phyloP scores from a whole-genome alignment of 1,284 basidiomycete species.

The Naganishia cerealis region DNA sequence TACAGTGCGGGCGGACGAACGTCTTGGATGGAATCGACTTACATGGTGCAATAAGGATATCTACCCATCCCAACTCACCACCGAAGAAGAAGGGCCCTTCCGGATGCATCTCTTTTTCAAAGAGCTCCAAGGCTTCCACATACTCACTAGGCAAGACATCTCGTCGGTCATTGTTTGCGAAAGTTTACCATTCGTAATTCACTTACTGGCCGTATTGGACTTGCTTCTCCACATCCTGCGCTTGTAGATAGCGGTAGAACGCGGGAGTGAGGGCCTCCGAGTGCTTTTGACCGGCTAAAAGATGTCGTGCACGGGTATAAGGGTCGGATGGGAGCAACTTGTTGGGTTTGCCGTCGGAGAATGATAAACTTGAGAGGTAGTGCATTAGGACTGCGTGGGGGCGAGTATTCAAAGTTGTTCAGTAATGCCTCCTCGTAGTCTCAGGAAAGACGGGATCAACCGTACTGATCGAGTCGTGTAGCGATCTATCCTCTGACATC shows the following conservation, averaged over 20 bases:
- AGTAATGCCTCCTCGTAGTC: background rate
- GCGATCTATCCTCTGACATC: slow-evolving; percentile 5
- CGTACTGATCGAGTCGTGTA: slow-evolving; percentile 23
- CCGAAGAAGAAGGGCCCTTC: slow-evolving; percentile 63
- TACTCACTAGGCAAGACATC: slow-evolving; percentile 56
- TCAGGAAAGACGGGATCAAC: background rate
- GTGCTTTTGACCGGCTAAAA: slow-evolving; percentile 69
- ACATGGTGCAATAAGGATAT: slow-evolving; percentile 76
- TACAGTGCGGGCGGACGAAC: slow-evolving; percentile 44
- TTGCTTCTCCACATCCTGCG: slow-evolving; percentile 65
- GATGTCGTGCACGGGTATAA: slow-evolving; percentile 67
- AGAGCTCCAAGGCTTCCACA: slow-evolving; percentile 59
- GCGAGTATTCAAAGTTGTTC: background rate
- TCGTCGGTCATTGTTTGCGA: background rate
- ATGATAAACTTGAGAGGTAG: slow-evolving; percentile 51
- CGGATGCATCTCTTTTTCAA: slow-evolving; percentile 64
- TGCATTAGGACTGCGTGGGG: slow-evolving; percentile 25
- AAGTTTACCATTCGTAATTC: background rate
- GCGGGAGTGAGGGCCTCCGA: slow-evolving; percentile 65
- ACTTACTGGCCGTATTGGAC: slow-evolving; percentile 57
- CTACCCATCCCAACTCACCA: slow-evolving; percentile 65
- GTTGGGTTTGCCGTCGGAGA: slow-evolving; percentile 57
- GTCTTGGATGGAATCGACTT: slow-evolving; percentile 55
- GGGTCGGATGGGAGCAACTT: slow-evolving; percentile 56
- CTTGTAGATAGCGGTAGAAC: slow-evolving; percentile 76